Evolutionary conservation across 768 basidiomycete species (phyloP), one percentile per base, ranked within the genome.

Genomic region (Chlorophyllum brunneum): DNA sequence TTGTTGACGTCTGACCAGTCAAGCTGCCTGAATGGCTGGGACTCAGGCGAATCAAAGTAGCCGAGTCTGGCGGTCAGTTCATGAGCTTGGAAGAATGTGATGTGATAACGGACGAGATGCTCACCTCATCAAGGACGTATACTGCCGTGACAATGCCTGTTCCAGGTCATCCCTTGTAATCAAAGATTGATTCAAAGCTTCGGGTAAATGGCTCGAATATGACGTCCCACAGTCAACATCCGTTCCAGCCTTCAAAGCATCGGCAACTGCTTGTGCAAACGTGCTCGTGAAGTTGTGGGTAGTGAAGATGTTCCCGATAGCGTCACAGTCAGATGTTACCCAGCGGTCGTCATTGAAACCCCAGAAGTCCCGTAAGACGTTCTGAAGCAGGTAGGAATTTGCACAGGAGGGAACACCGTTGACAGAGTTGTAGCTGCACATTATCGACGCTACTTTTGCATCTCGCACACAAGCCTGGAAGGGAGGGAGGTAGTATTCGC

Each of bases 361-460:
- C 74, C 77, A 82, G 41, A 67, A 64, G 48, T 79, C 79, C 15
- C 81, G 69, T 20, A 81, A 60, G 22, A 83, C 61, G 26, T 68
- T 67, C 59, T 81, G 78, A 27, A 83, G 67, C 24, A 83, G 67
- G 58, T 75, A 82, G 1, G 72, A 68, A 58, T 71, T 74, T 18
- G 78, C 80, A 58, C 81, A 83, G 0, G 77, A 69, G 3, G 81
- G 81, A 26, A 82, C 63, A 2, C 81, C 81, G 54, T 82, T 82
- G 16, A 83, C 78, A 8, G 80, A 74, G 55, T 82, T 83, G 60
- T 82, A 83, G 55, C 76, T 78, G 68, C 81, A 83, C 81, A 82
- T 82, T 30, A 81, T 68, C n/a, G 76, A 76, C 2, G 71, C 78
- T 30, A 79, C 81, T 58, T 79, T 78, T 8, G 80, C 81, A 56